Evolutionary conservation across 1,139 yeast species (phyloP).

Genomic region (Zygotorulaspora mrakii): DNA sequence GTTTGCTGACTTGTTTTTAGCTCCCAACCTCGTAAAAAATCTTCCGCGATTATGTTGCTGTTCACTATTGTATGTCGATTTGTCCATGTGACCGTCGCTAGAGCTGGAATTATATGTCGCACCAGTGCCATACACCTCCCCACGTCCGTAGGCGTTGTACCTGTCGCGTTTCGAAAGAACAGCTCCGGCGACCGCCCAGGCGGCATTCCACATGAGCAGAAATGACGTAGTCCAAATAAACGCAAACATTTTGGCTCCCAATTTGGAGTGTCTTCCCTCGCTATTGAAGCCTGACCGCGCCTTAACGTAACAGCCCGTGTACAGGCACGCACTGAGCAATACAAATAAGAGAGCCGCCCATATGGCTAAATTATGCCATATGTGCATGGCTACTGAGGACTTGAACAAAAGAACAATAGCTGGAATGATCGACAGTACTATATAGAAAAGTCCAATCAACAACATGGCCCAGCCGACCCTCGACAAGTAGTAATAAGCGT

Average conservation of each 20-base stretch:
- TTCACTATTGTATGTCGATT: conserved; percentile 12
- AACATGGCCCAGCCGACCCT: conserved; percentile 68
- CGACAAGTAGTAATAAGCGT: conserved; percentile 57
- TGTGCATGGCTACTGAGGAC: conserved; percentile 37
- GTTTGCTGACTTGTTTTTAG: conserved; percentile 13
- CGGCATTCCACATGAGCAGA: conserved; percentile 40
- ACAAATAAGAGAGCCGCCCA: conserved; percentile 51
- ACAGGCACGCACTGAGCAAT: conserved; percentile 54
- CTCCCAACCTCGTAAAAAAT: conserved; percentile 16
- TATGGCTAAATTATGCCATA: conserved; percentile 38
- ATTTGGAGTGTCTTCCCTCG: conserved; percentile 44
- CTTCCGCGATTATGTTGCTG: conserved; percentile 7
- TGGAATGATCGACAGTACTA: conserved; percentile 45
- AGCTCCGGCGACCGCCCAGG: conserved; percentile 23
- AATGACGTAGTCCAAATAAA: conserved; percentile 62
- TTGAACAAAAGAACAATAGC: conserved; percentile 23
- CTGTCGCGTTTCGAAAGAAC: conserved; percentile 12
- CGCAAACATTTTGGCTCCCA: conserved; percentile 60
- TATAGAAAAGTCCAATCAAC: conserved; percentile 55
- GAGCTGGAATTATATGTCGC: conserved; percentile 9
- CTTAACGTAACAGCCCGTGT: conserved; percentile 62
- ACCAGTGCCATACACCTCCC: conserved; percentile 6
- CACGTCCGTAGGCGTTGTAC: conserved; percentile 7
- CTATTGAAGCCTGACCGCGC: conserved; percentile 55
- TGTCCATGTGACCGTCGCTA: conserved; percentile 11